A percentile compares a stretch with the other conserved stretches of the same genome.
These are phyloP conservation scores for Penicillium canescens DNA, from an alignment of 495 filamentous ascomycete genomes.

Conservation along the genomic window DNA sequence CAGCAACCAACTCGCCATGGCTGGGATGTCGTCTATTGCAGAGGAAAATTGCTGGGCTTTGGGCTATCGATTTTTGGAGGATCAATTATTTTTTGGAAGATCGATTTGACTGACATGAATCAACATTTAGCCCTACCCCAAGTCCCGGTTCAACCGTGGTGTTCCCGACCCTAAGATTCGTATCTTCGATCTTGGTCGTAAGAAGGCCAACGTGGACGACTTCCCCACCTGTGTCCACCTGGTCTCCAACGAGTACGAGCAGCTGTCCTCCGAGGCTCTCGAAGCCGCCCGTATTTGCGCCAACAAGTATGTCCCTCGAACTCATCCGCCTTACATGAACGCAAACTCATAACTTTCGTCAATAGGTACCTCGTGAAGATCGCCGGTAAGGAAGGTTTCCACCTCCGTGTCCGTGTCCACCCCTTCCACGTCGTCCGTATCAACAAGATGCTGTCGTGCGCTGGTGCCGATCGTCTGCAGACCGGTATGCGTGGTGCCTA, in stretches of 20 bases:
- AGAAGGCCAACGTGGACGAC: slow-evolving; percentile 95
- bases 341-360: slow-evolving; percentile 11
- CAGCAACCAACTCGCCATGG: neutral
- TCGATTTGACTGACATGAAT: slow-evolving; percentile 27
- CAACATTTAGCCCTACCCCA: slow-evolving; percentile 80
- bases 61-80: neutral
- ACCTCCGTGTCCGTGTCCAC: slow-evolving; percentile 95
- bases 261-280: slow-evolving; percentile 95
- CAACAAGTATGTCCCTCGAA: slow-evolving; percentile 73
- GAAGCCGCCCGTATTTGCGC: slow-evolving; percentile 98
- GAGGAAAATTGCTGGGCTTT: neutral
- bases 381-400: slow-evolving; percentile 98
- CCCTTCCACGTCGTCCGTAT: slow-evolving; percentile 99
- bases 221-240: slow-evolving; percentile 97
- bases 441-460: slow-evolving; percentile 99
- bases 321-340: neutral
- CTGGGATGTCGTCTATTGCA: neutral
- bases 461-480: slow-evolving; percentile 98
- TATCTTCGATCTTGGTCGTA: slow-evolving; percentile 98
- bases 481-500: slow-evolving; percentile 99
- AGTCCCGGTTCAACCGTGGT: slow-evolving; percentile 99
- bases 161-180: slow-evolving; percentile 98
- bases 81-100: neutral
- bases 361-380: slow-evolving; percentile 85
- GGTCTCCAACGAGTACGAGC: slow-evolving; percentile 99